Evolutionary conservation across 345 rosid species (phyloP), one percentile per base, ranked within the genome.

Genomic region (Salix exigua): DNA sequence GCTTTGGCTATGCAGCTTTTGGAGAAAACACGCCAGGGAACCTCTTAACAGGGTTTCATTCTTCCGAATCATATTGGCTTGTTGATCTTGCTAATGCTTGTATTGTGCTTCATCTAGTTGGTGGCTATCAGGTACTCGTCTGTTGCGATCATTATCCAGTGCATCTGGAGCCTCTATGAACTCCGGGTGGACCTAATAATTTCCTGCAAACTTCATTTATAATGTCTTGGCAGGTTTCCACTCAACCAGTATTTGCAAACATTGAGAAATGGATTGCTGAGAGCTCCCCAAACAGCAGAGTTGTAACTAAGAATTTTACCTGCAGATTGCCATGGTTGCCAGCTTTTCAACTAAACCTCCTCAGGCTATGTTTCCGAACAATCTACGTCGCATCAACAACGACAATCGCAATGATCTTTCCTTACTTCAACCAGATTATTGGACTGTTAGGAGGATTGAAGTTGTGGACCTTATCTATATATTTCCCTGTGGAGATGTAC

Each of bases 401-500:
- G 0, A 78, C 51, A 4, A 75, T 91, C 9, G 86, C 91, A 6
- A 75, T 90, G 66, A 4, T 87, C 55, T 94, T 94, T 82, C 97
- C 97, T 5, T 92, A 89, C 85, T 94, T 94, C 89, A 92, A 94
- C 84, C 89, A 91, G 77, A 90, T 92, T 28, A 50, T 94, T 7
- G 98, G 97, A 55, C 79, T 88, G 31, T 53, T 92, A 30, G 98
- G 95, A 40, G 97, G 89, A 14, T n/a, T 91, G 37, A 86, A 78
- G 40, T 94, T 92, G 61, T 92, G 95, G 96, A 96, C 97, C 2
- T 79, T 92, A 53, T 75, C 89, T 3, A 90, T 92, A 73, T 87
- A 92, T 84, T 91, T 91, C 65, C 98, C 98, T 0, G 88, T 91
- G 79, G 88, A 87, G 73, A 92, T 94, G 95, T 87, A 87, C 77